These are phyloP conservation scores for Meyerozyma athensensis DNA, from an alignment of 1,139 yeast species.

Conservation along the genomic window DNA sequence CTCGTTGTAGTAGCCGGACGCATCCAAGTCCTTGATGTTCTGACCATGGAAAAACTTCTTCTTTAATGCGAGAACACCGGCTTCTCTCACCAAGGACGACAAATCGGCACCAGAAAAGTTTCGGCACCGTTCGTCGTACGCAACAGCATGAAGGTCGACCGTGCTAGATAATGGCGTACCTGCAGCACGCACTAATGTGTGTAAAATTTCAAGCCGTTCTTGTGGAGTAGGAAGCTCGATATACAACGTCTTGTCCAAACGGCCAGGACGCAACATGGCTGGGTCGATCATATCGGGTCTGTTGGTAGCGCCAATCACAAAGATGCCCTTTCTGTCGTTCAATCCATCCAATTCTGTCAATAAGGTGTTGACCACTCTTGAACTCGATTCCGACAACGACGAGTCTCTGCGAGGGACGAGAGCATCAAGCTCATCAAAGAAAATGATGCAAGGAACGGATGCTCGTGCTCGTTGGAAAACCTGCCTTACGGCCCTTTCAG, in stretches of 20 bases:
- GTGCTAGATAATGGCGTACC: conserved; percentile 68
- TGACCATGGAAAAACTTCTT: conserved; percentile 54
- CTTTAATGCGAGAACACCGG: conserved; percentile 84
- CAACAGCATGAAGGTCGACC: conserved; percentile 59
- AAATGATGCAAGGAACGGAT: conserved; percentile 90
- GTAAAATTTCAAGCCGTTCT: conserved; percentile 78
- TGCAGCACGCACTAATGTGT: conserved; percentile 66
- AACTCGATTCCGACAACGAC: conserved; percentile 80
- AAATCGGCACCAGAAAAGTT: conserved; percentile 96
- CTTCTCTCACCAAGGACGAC: conserved; percentile 86
- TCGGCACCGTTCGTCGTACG: conserved; percentile 73
- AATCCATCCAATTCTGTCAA: conserved; percentile 93
- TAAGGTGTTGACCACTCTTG: conserved; percentile 90
- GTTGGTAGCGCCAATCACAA: conserved; percentile 94
- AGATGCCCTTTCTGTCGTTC: conserved; percentile 87
- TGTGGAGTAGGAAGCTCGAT: conserved; percentile 79
- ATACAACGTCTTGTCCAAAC: conserved; percentile 87
- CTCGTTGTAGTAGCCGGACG: conserved; percentile 36
- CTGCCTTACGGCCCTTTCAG: conserved; percentile 91
- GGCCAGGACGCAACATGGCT: conserved; percentile 96
- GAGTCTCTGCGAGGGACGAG: conserved; percentile 92
- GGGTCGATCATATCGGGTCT: conserved; percentile 98
- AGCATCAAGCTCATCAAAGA: conserved; percentile 95
- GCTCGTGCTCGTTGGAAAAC: conserved; percentile 94
- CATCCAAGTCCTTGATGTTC: conserved; percentile 46